These are phyloP conservation scores for Melampsora americana DNA, from an alignment of 1,284 basidiomycete genomes.

Conservation along the genomic window DNA sequence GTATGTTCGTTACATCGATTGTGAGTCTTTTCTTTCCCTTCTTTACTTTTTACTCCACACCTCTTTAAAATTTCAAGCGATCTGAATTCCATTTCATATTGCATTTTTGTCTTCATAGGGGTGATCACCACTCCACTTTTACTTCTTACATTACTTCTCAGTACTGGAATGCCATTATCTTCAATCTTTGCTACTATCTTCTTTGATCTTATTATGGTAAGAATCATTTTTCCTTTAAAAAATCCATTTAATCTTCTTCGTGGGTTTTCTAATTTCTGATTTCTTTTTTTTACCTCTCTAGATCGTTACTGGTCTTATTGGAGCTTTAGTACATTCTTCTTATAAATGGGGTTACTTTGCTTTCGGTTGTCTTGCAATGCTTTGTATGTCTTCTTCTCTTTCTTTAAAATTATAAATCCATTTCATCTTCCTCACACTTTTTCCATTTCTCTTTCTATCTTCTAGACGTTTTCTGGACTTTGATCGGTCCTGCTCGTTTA, in stretches of 20 bases:
- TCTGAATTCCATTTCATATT: too few species aligned
- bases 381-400: conserved; percentile 56
- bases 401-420: conserved; percentile 52
- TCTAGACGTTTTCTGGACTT: conserved; percentile 50
- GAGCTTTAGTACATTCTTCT: conserved; percentile 58
- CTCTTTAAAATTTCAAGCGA: too few species aligned
- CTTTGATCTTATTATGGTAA: conserved; percentile 57
- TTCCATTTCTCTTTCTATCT: background rate
- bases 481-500: conserved; percentile 53
- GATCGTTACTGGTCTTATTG: conserved; percentile 61
- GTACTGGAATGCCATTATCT: conserved; percentile 60
- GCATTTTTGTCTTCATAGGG: conserved; percentile 43
- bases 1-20: conserved; percentile 63
- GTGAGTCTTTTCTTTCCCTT: conserved; percentile 46
- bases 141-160: conserved; percentile 60
- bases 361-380: conserved; percentile 58
- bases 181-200: conserved; percentile 59
- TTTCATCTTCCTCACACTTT: too few species aligned
- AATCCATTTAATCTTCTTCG: conserved; percentile 3
- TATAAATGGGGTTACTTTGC: conserved; percentile 62
- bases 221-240: background rate
- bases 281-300: too few species aligned
- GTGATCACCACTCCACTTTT: conserved; percentile 62
- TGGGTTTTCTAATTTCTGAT: too few species aligned
- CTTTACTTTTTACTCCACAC: too few species aligned